Conservation (phyloP, 352 stramenopile species). For the Aphanomyces cochlioides region DNA sequence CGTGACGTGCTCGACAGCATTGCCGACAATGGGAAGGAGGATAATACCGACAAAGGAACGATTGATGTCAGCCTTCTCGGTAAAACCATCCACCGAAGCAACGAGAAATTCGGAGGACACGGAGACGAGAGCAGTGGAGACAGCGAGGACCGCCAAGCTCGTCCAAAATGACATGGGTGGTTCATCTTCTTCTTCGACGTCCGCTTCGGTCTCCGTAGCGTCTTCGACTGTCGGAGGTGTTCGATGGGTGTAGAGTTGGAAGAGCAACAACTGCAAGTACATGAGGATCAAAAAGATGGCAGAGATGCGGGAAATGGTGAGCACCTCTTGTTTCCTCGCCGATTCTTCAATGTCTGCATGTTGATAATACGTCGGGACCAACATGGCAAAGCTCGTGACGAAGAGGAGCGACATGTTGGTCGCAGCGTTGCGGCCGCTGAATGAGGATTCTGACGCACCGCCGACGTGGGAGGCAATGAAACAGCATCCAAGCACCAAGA, state of each 20-base stretch:
- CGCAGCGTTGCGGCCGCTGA: constrained; percentile 49
- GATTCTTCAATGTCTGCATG: background rate
- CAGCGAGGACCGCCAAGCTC: constrained; percentile 47
- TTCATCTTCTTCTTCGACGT: constrained; percentile 34
- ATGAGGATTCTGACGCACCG: constrained; percentile 43
- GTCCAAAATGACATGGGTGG: constrained; percentile 46
- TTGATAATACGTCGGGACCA: constrained; percentile 60
- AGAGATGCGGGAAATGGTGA: constrained; percentile 33
- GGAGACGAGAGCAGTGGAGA: constrained; percentile 71
- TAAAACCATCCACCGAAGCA: constrained; percentile 30
- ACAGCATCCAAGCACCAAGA: constrained; percentile 85
- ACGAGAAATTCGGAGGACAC: constrained; percentile 76
- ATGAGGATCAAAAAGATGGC: constrained; percentile 37
- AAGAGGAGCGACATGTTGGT: constrained; percentile 73
- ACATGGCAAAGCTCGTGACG: constrained; percentile 60
- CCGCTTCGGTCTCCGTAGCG: background rate
- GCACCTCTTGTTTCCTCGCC: constrained; percentile 37
- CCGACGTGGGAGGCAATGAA: constrained; percentile 60
- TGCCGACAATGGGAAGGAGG: constrained; percentile 86
- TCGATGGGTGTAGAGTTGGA: constrained; percentile 47
- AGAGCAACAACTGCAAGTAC: constrained; percentile 79
- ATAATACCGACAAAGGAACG: constrained; percentile 60
- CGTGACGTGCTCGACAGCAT: constrained; percentile 87
- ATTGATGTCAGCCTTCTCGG: constrained; percentile 19
- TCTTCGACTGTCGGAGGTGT: constrained; percentile 6